Base-by-base conservation (phyloP, 129 eudicot genomes). In the Gnaphalium uliginosum region DNA sequence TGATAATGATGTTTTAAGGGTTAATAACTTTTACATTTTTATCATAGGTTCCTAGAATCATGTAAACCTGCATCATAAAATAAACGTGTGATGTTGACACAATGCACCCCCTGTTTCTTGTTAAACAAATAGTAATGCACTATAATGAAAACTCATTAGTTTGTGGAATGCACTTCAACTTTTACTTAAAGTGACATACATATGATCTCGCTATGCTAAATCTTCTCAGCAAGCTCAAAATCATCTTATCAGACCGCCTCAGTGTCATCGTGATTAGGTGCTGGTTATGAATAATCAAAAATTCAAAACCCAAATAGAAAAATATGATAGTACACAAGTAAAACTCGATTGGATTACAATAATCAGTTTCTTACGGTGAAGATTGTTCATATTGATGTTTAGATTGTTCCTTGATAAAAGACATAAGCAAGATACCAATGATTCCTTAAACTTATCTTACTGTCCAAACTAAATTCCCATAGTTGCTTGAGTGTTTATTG, bases 21-120 rank as follows among this genome's bases (percentile, higher is more conserved):
- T 67, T 60, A 62, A 66, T 57, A 30, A 13, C 4, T 25, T 77
- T 15, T 63, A 11, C 56, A 2, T 51, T 21, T 17, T 25, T 79
- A 21, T 72, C 53, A 72, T 35, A 71, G 72, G 39, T 27, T 71
- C 71, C 73, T 79, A 7, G 50, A 64, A 62, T 79, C 83, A 67
- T 68, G 69, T 41, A 78, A 57, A 29, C 68, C 68, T n/a, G 5
- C 41, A 68, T 33, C 67, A 30, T 54, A 68, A 58, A 77, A 50
- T 56, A 59, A 76, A 78, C 81, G 41, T 59, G 66, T 69, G 77
- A 65, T 79, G 54, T 72, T 64, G 72, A 62, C 66, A 79, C 46
- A 51, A 64, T 64, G 78, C 57, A 46, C 66, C 46, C 46, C 56
- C 56, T 54, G 17, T 69, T 18, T 30, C 74, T 72, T 51, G 10